Evolutionary conservation across 106 monocot species (phyloP).

Genomic region (Iris macrosiphon): DNA sequence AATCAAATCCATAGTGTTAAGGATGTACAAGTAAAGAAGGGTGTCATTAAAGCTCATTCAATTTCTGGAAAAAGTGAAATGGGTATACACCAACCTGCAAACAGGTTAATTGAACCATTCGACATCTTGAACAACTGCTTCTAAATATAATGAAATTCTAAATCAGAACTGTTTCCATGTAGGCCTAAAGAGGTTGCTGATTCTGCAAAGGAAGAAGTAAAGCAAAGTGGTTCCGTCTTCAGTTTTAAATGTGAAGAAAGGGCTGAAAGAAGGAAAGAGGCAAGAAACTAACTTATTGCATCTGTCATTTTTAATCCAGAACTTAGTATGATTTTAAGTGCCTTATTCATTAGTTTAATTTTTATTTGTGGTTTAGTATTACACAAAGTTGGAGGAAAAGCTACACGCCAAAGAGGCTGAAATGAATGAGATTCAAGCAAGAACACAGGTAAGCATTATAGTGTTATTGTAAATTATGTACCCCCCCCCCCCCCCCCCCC

Average conservation of each 20-base stretch:
- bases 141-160: not conserved
- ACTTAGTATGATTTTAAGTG: not conserved
- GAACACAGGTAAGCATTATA: conserved; percentile 48
- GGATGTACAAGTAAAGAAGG: conserved; percentile 10
- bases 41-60: conserved; percentile 2
- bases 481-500: too few species aligned
- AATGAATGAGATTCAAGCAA: conserved; percentile 40
- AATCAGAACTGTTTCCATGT: not conserved
- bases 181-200: conserved; percentile 20
- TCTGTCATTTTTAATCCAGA: not conserved
- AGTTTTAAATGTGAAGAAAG: conserved; percentile 64
- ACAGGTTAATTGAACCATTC: conserved; percentile 17
- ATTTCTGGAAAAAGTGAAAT: conserved; percentile 18
- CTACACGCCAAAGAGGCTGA: conserved; percentile 40
- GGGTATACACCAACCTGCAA: conserved; percentile 5
- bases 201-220: conserved; percentile 18
- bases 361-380: conserved; percentile 26
- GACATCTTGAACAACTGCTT: not conserved
- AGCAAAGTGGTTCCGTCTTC: conserved; percentile 25
- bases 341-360: not conserved
- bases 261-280: conserved; percentile 78
- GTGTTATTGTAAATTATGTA: too few species aligned
- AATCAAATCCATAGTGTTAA: conserved; percentile 11
- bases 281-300: conserved; percentile 12
- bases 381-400: conserved; percentile 45